Base-by-base conservation (phyloP, 2,329 filamentous ascomycete genomes). In the Fusarium haematococcum region DNA sequence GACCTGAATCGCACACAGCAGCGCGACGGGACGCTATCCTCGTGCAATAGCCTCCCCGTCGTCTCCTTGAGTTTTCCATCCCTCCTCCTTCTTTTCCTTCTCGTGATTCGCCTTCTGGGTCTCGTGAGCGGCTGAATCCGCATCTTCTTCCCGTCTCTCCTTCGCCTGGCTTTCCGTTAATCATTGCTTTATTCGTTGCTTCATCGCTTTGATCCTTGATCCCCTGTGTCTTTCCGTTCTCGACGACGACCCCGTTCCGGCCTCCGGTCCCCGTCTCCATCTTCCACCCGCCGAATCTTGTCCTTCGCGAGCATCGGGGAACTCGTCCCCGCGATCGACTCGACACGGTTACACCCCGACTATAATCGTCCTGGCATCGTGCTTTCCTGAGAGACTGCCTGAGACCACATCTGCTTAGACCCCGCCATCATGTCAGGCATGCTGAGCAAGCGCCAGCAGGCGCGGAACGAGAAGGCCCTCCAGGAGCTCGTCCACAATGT, bases 401-500 rank as follows among this genome's bases (percentile, higher is more conserved):
- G 41, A 61, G 41, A 35, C 39, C 48, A 60, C 32, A 57, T 61
- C 61, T 64, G 35, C 52, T 23, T n/a, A 60, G 32, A 63, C 56
- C 63, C 69, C 41, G 64, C 48, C 71, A 71, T 57, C 75, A 97
- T 95, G 94, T 89, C 94, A 66, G 88, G 90, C 65, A 88, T 91
- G 52, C 88, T 97, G 83, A 98, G 92, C 88, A 99, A 98, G 89
- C 95, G 97, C 85, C 95, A 98, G 86, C 96, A 98, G 89, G 95
- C 94, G 88, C 95, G 97, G 85, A 98, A 99, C 84, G 97, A 99
- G 87, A 94, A 94, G 82, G 88, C 91, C 65, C 88, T 99, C 76
- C 95, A 98, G 81, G 96, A 98, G 57, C 90, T 99, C 73, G 92
- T 98, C 76, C 93, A 93, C 76, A 91, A 87, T 41, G 78, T 97